Evolutionary conservation across 1,139 yeast species (phyloP), one percentile per base, ranked within the genome.

Genomic region (Hyphopichia wangnamkhiaoensis): DNA sequence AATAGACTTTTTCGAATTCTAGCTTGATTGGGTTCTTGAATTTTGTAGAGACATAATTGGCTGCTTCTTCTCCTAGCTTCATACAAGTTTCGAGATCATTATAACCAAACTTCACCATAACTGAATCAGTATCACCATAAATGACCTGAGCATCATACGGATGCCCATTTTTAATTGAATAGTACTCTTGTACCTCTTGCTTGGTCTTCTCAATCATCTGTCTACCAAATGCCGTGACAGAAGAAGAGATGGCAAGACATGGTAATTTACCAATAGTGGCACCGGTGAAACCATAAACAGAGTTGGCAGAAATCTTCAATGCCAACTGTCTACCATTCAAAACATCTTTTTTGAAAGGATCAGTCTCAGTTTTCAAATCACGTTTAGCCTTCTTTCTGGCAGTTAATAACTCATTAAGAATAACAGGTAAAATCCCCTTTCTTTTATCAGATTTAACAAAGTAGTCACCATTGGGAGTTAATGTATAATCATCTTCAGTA

Each of bases 101-200:
- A 30, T 83, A 80, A 1, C 99, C 99, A 67, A 94, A 94, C 56
- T 89, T 90, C 33, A 94, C 97, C 98, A 94, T 94, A 14, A 94
- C 99, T 6, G 98, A 94, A 76, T 94, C 99, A 0, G 99, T 94
- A 65, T 94, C 99, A 70, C 99, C 99, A 60, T 94, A 94, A 33
- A 94, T 85, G 45, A 94, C 98, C 49, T 84, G 79, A 0, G 98
- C 85, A 65, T 94, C 95, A 57, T 76, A 82, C 15, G 79, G 75
- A 53, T 74, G 85, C 1, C 98, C 98, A 61, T 93, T 90, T 40
- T 80, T 80, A 24, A 81, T 83, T 12, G 83, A 76, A 56, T 90
- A 94, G 40, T 79, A 74, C 24, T 80, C 80, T 60, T 90, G 94
- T 3, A 94, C 98, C 46, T 85, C 91, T 38, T 74, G 73, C 54